These are phyloP conservation scores for Sporothrix euskadiensis DNA, from an alignment of 2,329 filamentous ascomycete species.

Conservation along the genomic window DNA sequence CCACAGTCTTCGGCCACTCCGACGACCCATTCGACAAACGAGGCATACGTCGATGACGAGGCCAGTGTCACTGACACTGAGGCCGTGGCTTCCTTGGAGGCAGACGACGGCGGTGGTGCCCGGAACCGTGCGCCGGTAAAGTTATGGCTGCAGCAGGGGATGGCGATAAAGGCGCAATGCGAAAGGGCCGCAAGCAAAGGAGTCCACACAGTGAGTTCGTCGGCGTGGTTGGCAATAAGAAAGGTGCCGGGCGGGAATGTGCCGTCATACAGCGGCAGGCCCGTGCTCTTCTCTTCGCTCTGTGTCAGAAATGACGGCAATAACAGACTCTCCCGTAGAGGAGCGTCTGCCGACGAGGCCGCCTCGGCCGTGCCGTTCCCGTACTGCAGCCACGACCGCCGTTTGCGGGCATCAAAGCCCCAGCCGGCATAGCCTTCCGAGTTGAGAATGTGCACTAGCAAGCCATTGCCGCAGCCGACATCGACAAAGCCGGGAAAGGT, in stretches of 20 bases:
- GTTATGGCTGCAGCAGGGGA: constrained; percentile 92
- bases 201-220: constrained; percentile 95
- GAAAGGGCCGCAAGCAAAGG: constrained; percentile 79
- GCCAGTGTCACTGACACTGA: constrained; percentile 48
- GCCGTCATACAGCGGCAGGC: constrained; percentile 55
- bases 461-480: constrained; percentile 91
- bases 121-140: constrained; percentile 75
- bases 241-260: constrained; percentile 75
- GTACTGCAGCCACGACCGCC: constrained; percentile 84
- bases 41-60: constrained; percentile 73
- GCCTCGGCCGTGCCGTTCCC: constrained; percentile 37
- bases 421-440: constrained; percentile 80
- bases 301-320: constrained; percentile 28
- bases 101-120: constrained; percentile 55
- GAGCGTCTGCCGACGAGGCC: neutral
- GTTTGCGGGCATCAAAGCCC: constrained; percentile 85
- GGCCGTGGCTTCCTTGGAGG: constrained; percentile 53
- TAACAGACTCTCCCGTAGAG: constrained; percentile 49
- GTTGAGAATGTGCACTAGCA: constrained; percentile 80
- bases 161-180: constrained; percentile 80
- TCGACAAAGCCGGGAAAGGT: constrained; percentile 79
- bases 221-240: constrained; percentile 94
- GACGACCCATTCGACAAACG: constrained; percentile 76
- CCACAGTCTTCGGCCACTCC: constrained; percentile 70
- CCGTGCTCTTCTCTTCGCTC: neutral